These are phyloP conservation scores for Aspergillus vadensis DNA, from an alignment of 2,329 filamentous ascomycete species.

Conservation along the genomic window DNA sequence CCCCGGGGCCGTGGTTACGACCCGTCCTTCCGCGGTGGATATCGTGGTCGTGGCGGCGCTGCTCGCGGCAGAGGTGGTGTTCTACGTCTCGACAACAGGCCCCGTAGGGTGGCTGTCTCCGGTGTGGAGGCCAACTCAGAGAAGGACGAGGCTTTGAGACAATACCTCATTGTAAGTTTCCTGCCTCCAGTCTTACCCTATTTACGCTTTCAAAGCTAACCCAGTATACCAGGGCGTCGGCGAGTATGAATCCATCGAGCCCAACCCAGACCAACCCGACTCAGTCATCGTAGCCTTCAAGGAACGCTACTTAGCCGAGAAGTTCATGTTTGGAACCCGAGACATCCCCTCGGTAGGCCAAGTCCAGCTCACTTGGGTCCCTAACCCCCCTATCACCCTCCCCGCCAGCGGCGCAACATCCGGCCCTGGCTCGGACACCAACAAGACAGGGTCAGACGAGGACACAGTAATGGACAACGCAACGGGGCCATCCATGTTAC, in stretches of 20 bases:
- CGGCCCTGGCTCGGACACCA: conserved; percentile 22
- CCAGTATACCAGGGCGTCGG: conserved; percentile 43
- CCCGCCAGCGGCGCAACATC: conserved; percentile 12
- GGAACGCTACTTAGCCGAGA: conserved; percentile 57
- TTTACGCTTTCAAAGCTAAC: neutral
- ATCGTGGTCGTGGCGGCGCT: conserved; percentile 46
- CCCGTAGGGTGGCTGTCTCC: conserved; percentile 55
- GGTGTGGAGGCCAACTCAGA: conserved; percentile 51
- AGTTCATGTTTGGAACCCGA: conserved; percentile 51
- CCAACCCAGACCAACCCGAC: conserved; percentile 42
- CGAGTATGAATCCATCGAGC: conserved; percentile 50
- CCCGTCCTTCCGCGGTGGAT: conserved; percentile 41
- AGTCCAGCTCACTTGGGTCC: conserved; percentile 59
- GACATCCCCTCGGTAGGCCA: conserved; percentile 56
- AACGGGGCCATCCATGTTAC: neutral
- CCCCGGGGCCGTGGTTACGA: conserved; percentile 47
- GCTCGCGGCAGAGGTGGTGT: conserved; percentile 51
- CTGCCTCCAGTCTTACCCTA: neutral
- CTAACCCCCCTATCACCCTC: conserved; percentile 37
- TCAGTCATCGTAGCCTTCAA: conserved; percentile 50
- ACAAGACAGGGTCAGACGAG: conserved; percentile 29
- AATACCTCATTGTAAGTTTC: conserved; percentile 54
- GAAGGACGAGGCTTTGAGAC: conserved; percentile 58
- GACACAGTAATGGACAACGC: conserved; percentile 37
- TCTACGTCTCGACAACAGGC: conserved; percentile 60